phyloP scores from a whole-genome alignment of 164 flowering plant species.

The Magnolia officinalis region DNA sequence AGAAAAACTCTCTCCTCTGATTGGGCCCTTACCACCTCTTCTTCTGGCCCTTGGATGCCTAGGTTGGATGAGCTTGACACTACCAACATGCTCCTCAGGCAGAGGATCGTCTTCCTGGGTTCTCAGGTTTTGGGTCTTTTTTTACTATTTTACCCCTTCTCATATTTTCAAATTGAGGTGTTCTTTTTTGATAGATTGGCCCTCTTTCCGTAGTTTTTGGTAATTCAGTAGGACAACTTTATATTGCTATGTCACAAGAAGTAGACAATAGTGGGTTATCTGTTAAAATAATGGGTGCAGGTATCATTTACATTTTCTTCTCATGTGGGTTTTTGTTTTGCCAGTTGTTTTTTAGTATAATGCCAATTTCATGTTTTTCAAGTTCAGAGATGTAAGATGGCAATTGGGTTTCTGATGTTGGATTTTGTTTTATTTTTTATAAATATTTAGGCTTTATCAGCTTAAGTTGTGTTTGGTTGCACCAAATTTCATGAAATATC shows the following conservation, averaged over 20 bases:
- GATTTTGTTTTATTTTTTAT: too few species aligned
- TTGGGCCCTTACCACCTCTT: constrained; percentile 48
- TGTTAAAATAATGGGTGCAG: too few species aligned
- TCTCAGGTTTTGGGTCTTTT: constrained; percentile 45
- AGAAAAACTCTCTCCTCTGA: constrained; percentile 46
- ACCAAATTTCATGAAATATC: too few species aligned
- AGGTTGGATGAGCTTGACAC: constrained; percentile 77
- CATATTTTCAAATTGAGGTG: not conserved
- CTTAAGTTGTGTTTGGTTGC: too few species aligned
- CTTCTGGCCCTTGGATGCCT: constrained; percentile 44
- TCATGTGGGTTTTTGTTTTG: too few species aligned
- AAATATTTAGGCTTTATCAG: too few species aligned
- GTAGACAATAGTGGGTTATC: too few species aligned
- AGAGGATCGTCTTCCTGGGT: constrained; percentile 82
- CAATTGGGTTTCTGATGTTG: too few species aligned
- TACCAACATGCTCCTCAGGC: constrained; percentile 89
- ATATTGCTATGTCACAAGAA: not conserved
- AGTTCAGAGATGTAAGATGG: too few species aligned
- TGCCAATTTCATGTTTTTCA: too few species aligned
- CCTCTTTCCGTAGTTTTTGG: not conserved
- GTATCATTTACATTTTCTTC: too few species aligned
- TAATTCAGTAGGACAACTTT: not conserved
- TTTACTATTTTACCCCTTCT: not conserved
- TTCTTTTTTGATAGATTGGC: not conserved
- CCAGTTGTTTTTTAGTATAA: too few species aligned